A percentile compares a stretch with the other conserved stretches of the same genome.
Conservation (phyloP, 192 early-diverging fungal species). For the Jimgerdemannia flammicorona region DNA sequence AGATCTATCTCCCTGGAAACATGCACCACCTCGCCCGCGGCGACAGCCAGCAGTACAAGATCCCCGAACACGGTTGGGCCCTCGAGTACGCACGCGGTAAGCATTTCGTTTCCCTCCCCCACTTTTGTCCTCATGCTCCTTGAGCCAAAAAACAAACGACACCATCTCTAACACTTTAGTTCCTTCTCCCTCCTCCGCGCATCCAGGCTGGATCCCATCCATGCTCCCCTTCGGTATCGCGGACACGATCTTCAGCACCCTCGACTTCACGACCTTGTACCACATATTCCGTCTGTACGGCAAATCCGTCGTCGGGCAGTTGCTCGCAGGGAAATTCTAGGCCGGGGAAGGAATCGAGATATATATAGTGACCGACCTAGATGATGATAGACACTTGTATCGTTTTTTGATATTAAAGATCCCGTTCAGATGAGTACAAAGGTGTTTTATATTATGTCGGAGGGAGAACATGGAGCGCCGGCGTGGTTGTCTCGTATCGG, state of each 20-base stretch:
- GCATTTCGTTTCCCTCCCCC: neutral
- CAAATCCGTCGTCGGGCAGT: conserved; percentile 20
- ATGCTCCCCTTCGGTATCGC: conserved; percentile 43
- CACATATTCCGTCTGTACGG: conserved; percentile 31
- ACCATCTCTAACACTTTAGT: no score
- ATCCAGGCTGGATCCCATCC: conserved; percentile 31
- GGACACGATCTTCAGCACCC: conserved; percentile 34
- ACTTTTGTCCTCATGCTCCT: neutral
- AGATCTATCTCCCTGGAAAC: conserved; percentile 34
- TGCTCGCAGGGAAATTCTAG: conserved; percentile 31
- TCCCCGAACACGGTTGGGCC: conserved; percentile 40
- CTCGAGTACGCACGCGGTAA: conserved; percentile 35
- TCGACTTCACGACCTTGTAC: conserved; percentile 33
- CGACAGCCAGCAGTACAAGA: conserved; percentile 38
- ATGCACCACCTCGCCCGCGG: conserved; percentile 40
- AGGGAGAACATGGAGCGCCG: no score
- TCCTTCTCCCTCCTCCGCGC: no score
- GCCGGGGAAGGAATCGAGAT: neutral
- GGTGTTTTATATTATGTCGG: no score
- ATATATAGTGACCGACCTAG: no score
- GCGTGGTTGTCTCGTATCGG: no score
- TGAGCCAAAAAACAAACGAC: neutral
- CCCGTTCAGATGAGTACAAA: no score
- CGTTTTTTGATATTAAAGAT: no score
- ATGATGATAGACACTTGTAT: no score